Evolutionary conservation across 1,284 basidiomycete species (phyloP), one percentile per base, ranked within the genome.

Genomic region (Cryptococcus sp.): DNA sequence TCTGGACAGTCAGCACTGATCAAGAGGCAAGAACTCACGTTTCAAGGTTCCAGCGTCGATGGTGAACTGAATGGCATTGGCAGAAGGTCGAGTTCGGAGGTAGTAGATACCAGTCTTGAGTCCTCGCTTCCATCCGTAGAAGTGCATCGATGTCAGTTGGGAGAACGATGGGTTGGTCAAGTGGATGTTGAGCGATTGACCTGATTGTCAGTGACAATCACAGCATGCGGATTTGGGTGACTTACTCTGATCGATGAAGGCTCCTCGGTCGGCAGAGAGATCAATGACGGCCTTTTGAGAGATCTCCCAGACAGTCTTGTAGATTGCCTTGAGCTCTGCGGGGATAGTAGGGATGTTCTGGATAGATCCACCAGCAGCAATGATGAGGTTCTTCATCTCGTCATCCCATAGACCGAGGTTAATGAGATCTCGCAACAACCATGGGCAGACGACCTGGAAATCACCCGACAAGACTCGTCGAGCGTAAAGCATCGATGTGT

Each of bases 91-190:
- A 41, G 96, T 98, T 52, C 96, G 85, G 48, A 99, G 82, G 78
- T 98, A 98, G 79, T 81, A 78, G 86, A 92, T 91, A 62, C 91
- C 96, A 0, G 96, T 98, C 85, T 99, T 99, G 70, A 99, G 79
- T 24, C 96, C 96, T 77, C 91, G 91, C 83, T 96, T 96, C 96
- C 94, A 98, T 22, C 93, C 96, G 75, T 98, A 98, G 78, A 98
- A 99, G 79, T 98, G 96, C 94, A 98, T 98, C 63, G 88, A 91
- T 45, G 92, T 96, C 52, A 99, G 80, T 76, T 99, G 96, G 18
- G 90, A 91, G 62, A 88, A 82, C 10, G 91, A 93, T 45, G 96
- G 96, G 49, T 88, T 82, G 67, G 90, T 84, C 43, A 99, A 78
- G 75, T 98, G 94, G 53, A 99, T 84, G 76, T 98, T 98, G 71